These are phyloP conservation scores for Quercus bicolor DNA, from an alignment of 306 rosid genomes.

Conservation along the genomic window DNA sequence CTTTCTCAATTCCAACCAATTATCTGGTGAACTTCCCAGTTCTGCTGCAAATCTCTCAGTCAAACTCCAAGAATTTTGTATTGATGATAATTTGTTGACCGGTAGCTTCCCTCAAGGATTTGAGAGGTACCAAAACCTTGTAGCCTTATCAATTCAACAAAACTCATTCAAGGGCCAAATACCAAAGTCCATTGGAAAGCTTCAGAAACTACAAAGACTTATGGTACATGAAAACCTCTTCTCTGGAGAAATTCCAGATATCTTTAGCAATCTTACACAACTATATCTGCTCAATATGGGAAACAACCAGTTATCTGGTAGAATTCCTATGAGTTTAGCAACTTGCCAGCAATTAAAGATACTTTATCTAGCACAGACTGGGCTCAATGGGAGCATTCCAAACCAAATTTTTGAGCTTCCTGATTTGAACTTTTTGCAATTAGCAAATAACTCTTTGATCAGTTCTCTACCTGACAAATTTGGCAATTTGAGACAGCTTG, in stretches of 20 bases:
- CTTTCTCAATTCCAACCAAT: constrained; percentile 15
- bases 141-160: constrained; percentile 23
- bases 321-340: constrained; percentile 29
- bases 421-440: background rate
- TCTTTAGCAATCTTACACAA: constrained; percentile 38
- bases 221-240: background rate
- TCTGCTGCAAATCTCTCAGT: constrained; percentile 28
- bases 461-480: constrained; percentile 28
- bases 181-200: constrained; percentile 28
- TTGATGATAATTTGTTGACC: constrained; percentile 15
- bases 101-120: constrained; percentile 34
- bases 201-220: constrained; percentile 10
- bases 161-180: constrained; percentile 31
- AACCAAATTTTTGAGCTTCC: constrained; percentile 32
- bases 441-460: constrained; percentile 18
- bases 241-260: constrained; percentile 42
- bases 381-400: constrained; percentile 37
- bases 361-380: constrained; percentile 19
- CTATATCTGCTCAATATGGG: background rate
- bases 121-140: constrained; percentile 22
- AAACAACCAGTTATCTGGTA: constrained; percentile 24
- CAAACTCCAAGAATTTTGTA: constrained; percentile 29
- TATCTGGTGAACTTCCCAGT: constrained; percentile 35
- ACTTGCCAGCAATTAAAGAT: background rate
- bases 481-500: constrained; percentile 31